A percentile compares a stretch with the other conserved stretches of the same genome.
These are phyloP conservation scores for Rosa hybrid DNA, from an alignment of 331 rosid species.

Conservation along the genomic window DNA sequence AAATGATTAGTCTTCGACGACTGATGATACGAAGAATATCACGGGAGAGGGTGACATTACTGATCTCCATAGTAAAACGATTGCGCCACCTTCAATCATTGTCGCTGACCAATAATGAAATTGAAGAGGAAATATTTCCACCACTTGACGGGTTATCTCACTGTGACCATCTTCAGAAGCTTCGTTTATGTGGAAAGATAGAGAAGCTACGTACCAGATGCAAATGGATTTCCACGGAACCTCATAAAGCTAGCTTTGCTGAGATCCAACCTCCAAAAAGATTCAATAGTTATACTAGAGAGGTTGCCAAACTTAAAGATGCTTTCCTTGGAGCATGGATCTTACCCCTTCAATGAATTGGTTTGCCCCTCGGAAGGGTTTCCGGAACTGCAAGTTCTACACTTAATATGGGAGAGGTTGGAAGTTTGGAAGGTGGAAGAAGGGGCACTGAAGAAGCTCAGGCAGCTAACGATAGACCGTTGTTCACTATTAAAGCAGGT, in stretches of 20 bases:
- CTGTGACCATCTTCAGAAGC: background rate
- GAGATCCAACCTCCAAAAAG: background rate
- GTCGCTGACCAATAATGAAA: too few species aligned
- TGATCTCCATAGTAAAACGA: too few species aligned
- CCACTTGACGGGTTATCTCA: too few species aligned
- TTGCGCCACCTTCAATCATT: too few species aligned
- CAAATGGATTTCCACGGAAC: background rate
- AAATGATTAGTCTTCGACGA: too few species aligned
- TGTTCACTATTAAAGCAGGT: background rate
- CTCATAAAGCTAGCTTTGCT: slow-evolving; percentile 3
- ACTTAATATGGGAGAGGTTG: too few species aligned
- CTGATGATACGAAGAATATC: too few species aligned
- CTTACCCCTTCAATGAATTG: background rate
- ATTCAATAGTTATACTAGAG: slow-evolving; percentile 10
- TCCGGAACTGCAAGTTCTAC: background rate
- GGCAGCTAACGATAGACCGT: background rate
- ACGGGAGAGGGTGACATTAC: too few species aligned
- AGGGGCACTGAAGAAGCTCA: background rate
- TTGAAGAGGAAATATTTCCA: too few species aligned
- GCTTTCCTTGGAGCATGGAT: background rate
- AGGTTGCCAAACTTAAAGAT: slow-evolving; percentile 15
- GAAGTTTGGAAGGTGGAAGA: background rate
- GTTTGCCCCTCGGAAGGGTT: slow-evolving; percentile 16
- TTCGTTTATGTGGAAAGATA: background rate
- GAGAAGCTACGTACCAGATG: background rate